A percentile compares a stretch with the other conserved stretches of the same genome.
phyloP scores from a whole-genome alignment of 495 filamentous ascomycete genomes.

The Pyrenula massariospora region DNA sequence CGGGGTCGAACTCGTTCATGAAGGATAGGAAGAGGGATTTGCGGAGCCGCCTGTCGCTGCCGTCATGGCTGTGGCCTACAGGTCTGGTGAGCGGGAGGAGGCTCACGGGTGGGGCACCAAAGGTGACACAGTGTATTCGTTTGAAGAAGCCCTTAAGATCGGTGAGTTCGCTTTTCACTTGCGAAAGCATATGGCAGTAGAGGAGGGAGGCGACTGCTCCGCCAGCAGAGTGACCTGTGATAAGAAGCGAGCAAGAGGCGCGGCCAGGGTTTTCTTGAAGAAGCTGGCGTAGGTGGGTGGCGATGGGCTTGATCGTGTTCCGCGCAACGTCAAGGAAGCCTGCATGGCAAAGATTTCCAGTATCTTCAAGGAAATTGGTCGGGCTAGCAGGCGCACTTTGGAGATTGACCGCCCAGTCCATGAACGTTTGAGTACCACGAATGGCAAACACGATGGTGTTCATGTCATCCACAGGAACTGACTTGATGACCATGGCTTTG shows the following conservation, averaged over 20 bases:
- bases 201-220: conserved; percentile 69
- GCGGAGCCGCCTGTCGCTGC: conserved; percentile 14
- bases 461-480: conserved; percentile 59
- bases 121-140: conserved; percentile 69
- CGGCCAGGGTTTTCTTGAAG: conserved; percentile 60
- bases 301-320: conserved; percentile 63
- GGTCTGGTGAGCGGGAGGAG: conserved; percentile 55
- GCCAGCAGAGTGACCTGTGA: conserved; percentile 76
- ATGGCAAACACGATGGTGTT: conserved; percentile 73
- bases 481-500: conserved; percentile 77
- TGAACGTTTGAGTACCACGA: conserved; percentile 63
- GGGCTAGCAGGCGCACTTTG: conserved; percentile 52
- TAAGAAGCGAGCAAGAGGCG: conserved; percentile 55
- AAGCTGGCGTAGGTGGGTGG: conserved; percentile 51
- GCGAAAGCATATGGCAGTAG: conserved; percentile 66
- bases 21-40: conserved; percentile 66
- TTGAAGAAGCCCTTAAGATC: conserved; percentile 54
- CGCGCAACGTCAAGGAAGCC: conserved; percentile 66
- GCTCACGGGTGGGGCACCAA: conserved; percentile 67
- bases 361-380: conserved; percentile 59
- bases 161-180: conserved; percentile 52
- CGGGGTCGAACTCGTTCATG: conserved; percentile 77
- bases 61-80: conserved; percentile 9
- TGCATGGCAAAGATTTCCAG: conserved; percentile 61
- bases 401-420: conserved; percentile 78